A percentile compares a stretch with the other conserved stretches of the same genome.
Evolutionary conservation across 2,329 filamentous ascomycete genomes (phyloP).

Genomic region (Scytalidium lignicola): DNA sequence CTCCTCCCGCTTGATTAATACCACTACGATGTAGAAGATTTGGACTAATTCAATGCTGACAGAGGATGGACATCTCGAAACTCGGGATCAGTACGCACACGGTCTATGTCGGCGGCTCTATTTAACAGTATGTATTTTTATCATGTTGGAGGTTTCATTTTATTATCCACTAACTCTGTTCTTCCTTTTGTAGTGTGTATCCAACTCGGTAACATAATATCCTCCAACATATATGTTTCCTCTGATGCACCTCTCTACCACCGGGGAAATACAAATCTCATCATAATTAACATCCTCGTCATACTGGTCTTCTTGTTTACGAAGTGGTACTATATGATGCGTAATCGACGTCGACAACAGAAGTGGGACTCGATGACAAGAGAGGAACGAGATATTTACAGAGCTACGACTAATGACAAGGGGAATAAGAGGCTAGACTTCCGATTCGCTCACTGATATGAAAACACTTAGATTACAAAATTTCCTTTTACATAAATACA

Average conservation of each 20-base stretch:
- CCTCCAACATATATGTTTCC: constrained; percentile 33
- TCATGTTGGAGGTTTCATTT: no score
- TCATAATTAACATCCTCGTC: constrained; percentile 41
- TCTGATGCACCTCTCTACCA: constrained; percentile 44
- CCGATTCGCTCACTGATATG: constrained; percentile 16
- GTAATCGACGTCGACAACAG: constrained; percentile 33
- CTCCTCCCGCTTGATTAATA: neutral
- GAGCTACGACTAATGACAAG: constrained; percentile 30
- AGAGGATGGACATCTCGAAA: constrained; percentile 49
- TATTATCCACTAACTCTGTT: no score
- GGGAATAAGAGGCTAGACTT: constrained; percentile 33
- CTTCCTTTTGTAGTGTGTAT: constrained; percentile 30
- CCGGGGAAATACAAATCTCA: constrained; percentile 46
- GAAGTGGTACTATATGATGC: constrained; percentile 39
- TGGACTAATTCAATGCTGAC: constrained; percentile 29
- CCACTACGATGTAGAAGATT: neutral
- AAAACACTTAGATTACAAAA: no score
- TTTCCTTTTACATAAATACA: no score
- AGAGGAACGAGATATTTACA: constrained; percentile 30
- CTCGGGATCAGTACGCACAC: constrained; percentile 54
- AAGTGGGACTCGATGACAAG: constrained; percentile 36
- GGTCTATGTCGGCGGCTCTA: constrained; percentile 56
- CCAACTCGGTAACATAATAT: constrained; percentile 36
- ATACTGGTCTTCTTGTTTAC: constrained; percentile 36
- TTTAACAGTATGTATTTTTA: constrained; percentile 44